These are phyloP conservation scores for Cryptococcus wingfieldii DNA, from an alignment of 1,284 basidiomycete species.

Conservation along the genomic window DNA sequence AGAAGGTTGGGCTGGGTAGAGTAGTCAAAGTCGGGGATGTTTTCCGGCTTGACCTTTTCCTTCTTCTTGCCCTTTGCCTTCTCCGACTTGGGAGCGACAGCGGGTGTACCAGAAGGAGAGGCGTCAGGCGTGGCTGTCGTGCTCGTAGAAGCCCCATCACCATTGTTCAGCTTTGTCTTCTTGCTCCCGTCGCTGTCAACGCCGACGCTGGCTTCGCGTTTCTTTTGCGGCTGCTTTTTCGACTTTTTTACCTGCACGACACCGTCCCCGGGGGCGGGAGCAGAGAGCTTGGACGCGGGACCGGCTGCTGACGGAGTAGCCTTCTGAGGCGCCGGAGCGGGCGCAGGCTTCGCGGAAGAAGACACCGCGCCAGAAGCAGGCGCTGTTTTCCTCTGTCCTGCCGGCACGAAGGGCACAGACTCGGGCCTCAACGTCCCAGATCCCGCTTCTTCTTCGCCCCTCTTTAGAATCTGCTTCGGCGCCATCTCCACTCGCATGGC, in stretches of 20 bases:
- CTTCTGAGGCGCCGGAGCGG: background rate
- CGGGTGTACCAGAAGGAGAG: background rate
- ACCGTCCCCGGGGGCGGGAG: conserved; percentile 17
- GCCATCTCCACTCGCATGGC: conserved; percentile 16
- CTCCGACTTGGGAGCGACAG: conserved; percentile 1
- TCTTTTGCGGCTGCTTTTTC: conserved; percentile 17
- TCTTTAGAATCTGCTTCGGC: conserved; percentile 1
- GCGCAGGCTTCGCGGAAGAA: background rate
- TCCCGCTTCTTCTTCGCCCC: conserved; percentile 18
- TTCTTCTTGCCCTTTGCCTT: conserved; percentile 21
- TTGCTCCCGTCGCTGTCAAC: background rate
- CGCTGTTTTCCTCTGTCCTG: conserved; percentile 34
- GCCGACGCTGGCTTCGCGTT: conserved; percentile 3
- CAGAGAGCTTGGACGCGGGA: conserved; percentile 4
- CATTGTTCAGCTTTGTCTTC: conserved; percentile 11
- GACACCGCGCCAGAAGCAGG: background rate
- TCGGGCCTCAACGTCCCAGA: conserved; percentile 29
- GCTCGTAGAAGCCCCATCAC: background rate
- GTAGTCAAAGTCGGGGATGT: conserved; percentile 68
- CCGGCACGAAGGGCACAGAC: conserved; percentile 68
- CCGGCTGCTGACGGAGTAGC: conserved; percentile 47
- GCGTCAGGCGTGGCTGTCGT: background rate
- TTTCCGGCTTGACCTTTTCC: conserved; percentile 25
- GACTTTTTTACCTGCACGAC: conserved; percentile 38
- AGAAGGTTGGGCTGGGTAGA: conserved; percentile 67